Evolutionary conservation across 306 rosid species (phyloP).

Genomic region (Begonia masoniana): DNA sequence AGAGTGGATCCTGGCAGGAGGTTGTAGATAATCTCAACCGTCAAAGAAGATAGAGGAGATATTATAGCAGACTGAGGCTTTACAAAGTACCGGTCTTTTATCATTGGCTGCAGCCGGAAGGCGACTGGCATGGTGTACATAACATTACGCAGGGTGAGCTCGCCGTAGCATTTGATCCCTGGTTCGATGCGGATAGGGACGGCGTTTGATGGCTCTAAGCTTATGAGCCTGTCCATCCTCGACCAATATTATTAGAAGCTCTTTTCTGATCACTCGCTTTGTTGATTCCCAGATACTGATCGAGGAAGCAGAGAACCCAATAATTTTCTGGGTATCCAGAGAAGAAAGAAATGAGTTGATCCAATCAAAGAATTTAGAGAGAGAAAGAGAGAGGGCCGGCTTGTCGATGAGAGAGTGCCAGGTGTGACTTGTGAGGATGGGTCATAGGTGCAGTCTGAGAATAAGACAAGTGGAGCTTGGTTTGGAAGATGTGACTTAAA

Average conservation of each 20-base stretch:
- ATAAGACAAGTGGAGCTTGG: too few relatives aligned
- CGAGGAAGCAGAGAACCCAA: conserved; percentile 5
- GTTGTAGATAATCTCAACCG: conserved; percentile 42
- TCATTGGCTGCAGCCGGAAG: conserved; percentile 50
- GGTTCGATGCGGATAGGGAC: conserved; percentile 45
- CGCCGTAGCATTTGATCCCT: conserved; percentile 44
- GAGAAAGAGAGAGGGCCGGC: conserved; percentile 32
- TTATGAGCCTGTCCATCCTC: conserved; percentile 68
- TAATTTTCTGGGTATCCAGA: background rate
- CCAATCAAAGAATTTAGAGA: conserved; percentile 5
- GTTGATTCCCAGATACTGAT: conserved; percentile 2
- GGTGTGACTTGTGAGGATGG: background rate
- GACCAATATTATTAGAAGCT: background rate
- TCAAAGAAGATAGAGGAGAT: conserved; percentile 53
- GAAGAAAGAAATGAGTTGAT: conserved; percentile 9
- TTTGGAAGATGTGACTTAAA: too few relatives aligned
- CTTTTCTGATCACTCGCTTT: background rate
- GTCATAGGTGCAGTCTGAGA: too few relatives aligned
- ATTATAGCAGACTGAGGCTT: conserved; percentile 67
- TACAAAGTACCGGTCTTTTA: conserved; percentile 48
- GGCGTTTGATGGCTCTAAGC: conserved; percentile 65
- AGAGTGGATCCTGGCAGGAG: conserved; percentile 36
- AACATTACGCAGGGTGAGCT: conserved; percentile 50
- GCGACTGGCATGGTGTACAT: conserved; percentile 98
- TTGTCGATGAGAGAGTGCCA: conserved; percentile 28